phyloP scores from a whole-genome alignment of 1,284 basidiomycete genomes.

The Gastroboletus turbinatus region DNA sequence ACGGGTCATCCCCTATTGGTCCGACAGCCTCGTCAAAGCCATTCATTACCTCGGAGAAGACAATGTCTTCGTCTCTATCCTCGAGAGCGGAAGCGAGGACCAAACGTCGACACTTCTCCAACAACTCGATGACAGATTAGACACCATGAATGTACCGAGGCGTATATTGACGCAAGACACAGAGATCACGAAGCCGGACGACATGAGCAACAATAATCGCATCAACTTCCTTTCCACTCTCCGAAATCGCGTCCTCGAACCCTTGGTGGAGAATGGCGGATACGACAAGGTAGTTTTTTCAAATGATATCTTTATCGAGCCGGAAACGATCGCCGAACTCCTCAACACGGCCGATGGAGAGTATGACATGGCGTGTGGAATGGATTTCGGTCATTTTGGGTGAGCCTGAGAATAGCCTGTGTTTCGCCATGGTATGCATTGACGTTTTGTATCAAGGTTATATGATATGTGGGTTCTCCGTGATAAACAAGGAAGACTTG shows the following conservation, averaged over 20 bases:
- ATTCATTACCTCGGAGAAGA: conserved; percentile 46
- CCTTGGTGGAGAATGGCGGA: conserved; percentile 37
- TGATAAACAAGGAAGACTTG: conserved; percentile 19
- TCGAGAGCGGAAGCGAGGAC: conserved; percentile 54
- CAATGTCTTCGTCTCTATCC: conserved; percentile 56
- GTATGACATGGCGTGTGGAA: conserved; percentile 56
- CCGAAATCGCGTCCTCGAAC: conserved; percentile 47
- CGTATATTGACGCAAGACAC: conserved; percentile 17
- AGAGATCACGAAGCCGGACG: conserved; percentile 9
- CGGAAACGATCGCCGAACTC: conserved; percentile 46
- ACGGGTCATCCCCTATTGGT: conserved; percentile 42
- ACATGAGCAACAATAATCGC: conserved; percentile 23
- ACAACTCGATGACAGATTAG: conserved; percentile 12
- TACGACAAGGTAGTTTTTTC: conserved; percentile 50
- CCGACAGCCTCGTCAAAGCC: conserved; percentile 35
- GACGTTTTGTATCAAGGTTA: conserved; percentile 8
- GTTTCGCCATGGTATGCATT: not conserved
- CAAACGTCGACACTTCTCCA: conserved; percentile 15
- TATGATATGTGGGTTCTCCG: conserved; percentile 30
- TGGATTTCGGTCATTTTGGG: conserved; percentile 48
- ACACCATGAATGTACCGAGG: conserved; percentile 13
- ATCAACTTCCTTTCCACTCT: conserved; percentile 46
- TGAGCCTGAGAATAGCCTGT: conserved; percentile 4
- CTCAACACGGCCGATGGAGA: conserved; percentile 45
- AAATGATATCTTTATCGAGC: conserved; percentile 51